A percentile compares a stretch with the other conserved stretches of the same genome.
phyloP scores from a whole-genome alignment of 1,284 basidiomycete genomes.

The Cryptococcus floricola region DNA sequence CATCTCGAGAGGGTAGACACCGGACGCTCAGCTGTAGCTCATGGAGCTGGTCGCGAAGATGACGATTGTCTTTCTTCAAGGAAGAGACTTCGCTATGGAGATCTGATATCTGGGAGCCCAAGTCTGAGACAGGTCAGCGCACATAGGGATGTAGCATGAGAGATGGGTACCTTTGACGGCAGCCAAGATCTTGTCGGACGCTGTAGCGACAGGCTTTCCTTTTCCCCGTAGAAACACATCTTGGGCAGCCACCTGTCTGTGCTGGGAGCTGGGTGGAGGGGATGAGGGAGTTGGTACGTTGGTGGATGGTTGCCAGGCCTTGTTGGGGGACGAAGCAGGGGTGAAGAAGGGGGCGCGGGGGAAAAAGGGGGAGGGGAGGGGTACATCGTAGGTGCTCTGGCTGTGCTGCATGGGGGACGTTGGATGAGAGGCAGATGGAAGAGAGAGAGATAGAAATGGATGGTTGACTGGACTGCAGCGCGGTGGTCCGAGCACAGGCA shows the following conservation, averaged over 20 bases:
- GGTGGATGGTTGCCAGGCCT: background rate
- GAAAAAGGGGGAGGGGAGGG: background rate
- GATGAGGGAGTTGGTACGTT: background rate
- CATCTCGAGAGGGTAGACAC: slow-evolving; percentile 28
- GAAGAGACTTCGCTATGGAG: background rate
- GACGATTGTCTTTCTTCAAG: slow-evolving; percentile 8
- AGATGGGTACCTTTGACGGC: background rate
- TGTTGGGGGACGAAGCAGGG: no score
- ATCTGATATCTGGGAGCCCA: background rate
- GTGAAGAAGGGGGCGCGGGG: background rate
- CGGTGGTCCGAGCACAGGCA: no score
- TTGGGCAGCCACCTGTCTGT: background rate
- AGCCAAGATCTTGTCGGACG: background rate
- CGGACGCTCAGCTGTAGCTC: slow-evolving; percentile 24
- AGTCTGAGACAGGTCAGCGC: background rate
- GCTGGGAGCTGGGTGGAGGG: background rate
- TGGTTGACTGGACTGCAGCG: no score
- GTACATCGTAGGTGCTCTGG: background rate
- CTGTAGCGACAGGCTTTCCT: background rate
- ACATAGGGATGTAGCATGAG: background rate
- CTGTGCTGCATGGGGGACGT: no score
- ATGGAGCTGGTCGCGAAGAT: slow-evolving; percentile 30
- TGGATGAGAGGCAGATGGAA: no score
- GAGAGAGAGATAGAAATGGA: no score
- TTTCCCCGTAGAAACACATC: background rate